These are phyloP conservation scores for Odontarrhena argentea DNA, from an alignment of 345 rosid genomes.

Conservation along the genomic window DNA sequence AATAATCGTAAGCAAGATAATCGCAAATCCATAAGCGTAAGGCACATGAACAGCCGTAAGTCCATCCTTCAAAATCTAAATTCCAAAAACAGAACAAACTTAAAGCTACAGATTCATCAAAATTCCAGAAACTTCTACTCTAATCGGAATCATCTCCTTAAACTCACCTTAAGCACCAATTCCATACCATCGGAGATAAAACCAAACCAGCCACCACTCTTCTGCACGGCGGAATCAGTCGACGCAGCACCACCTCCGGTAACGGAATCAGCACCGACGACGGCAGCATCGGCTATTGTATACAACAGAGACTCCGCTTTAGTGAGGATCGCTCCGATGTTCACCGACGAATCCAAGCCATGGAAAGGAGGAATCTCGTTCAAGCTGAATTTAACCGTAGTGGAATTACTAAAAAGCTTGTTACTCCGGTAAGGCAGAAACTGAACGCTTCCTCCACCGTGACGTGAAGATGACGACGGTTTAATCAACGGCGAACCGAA, in stretches of 20 bases:
- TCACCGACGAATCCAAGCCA: conserved; percentile 53
- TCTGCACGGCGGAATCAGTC: conserved; percentile 58
- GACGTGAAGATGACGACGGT: conserved; percentile 49
- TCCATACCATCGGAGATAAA: conserved; percentile 91
- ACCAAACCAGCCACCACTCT: conserved; percentile 91
- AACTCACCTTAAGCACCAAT: conserved; percentile 75
- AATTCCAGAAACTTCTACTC: conserved; percentile 12
- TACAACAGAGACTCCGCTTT: conserved; percentile 78
- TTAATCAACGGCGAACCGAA: conserved; percentile 55
- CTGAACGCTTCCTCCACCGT: conserved; percentile 39
- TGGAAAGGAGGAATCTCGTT: conserved; percentile 73
- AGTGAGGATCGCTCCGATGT: conserved; percentile 48
- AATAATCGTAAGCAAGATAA: conserved; percentile 81
- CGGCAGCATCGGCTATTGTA: conserved; percentile 87
- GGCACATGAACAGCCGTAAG: conserved; percentile 81
- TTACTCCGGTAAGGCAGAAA: conserved; percentile 56
- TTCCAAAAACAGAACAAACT: background rate
- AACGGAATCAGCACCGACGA: conserved; percentile 53
- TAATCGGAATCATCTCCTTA: conserved; percentile 7
- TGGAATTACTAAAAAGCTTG: conserved; percentile 39
- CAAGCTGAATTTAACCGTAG: conserved; percentile 66
- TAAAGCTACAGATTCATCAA: background rate
- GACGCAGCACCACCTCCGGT: conserved; percentile 40
- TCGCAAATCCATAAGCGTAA: conserved; percentile 88
- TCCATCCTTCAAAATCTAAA: conserved; percentile 82